Conservation (phyloP, 2,329 filamentous ascomycete species). For the Pyrenochaeta sp. region DNA sequence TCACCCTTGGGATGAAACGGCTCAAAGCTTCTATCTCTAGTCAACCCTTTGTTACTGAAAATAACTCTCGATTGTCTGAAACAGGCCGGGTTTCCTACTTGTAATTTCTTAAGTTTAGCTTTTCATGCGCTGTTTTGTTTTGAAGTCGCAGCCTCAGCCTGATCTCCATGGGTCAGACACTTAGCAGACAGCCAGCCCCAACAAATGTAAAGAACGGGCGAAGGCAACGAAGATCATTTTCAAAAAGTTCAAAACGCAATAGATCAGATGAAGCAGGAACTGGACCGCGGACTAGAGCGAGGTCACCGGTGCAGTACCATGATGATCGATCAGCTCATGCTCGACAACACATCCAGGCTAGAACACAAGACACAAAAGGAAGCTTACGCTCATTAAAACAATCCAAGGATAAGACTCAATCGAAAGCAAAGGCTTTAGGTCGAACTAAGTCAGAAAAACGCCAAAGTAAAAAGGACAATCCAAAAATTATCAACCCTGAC, state of each 20-base stretch:
- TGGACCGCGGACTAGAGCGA: background rate
- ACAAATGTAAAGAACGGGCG: background rate
- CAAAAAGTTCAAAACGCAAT: background rate
- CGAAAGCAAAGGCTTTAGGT: background rate
- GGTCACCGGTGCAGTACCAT: background rate
- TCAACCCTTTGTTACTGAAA: slow-evolving; percentile 1
- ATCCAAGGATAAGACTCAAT: background rate
- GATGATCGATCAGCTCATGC: background rate
- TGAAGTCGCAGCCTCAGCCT: slow-evolving; percentile 1
- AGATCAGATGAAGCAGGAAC: background rate
- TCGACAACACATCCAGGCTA: background rate
- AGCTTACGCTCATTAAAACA: background rate
- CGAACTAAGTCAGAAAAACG: background rate
- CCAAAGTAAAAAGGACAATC: background rate
- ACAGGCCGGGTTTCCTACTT: background rate
- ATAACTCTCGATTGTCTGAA: background rate
- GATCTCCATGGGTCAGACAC: slow-evolving; percentile 13
- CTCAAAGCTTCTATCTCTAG: background rate
- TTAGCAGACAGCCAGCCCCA: slow-evolving; percentile 6
- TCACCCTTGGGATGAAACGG: slow-evolving; percentile 1
- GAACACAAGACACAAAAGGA: background rate
- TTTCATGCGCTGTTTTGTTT: background rate
- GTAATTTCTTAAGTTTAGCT: background rate
- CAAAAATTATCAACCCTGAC: background rate
- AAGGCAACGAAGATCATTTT: background rate